Conservation (phyloP, 495 filamentous ascomycete species). For the Acidiella bohemica region DNA sequence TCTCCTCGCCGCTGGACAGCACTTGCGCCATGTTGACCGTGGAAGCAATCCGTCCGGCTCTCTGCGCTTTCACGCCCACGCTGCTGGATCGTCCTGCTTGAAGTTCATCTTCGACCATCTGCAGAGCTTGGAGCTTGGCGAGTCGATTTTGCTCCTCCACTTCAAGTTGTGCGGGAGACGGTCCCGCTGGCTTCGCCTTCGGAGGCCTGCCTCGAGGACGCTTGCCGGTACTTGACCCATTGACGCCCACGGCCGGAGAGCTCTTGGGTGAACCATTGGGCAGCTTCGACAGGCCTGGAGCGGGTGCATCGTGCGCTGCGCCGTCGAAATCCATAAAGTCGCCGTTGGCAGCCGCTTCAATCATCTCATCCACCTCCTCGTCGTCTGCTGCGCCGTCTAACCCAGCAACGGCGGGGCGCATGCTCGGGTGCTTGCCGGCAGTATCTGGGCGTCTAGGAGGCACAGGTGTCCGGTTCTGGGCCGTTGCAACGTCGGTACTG, state of each 20-base stretch:
- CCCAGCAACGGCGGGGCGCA: slow-evolving; percentile 2
- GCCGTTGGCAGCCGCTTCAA: slow-evolving; percentile 10
- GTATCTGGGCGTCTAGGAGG: background rate
- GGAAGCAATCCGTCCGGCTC: background rate
- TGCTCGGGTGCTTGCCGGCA: slow-evolving; percentile 15
- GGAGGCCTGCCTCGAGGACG: background rate
- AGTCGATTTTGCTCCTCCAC: slow-evolving; percentile 16
- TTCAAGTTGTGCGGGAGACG: background rate
- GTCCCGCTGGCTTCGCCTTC: background rate
- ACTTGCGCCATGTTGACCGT: slow-evolving; percentile 9
- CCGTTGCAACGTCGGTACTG: background rate
- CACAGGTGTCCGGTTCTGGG: background rate
- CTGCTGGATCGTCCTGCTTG: background rate
- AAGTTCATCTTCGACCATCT: background rate
- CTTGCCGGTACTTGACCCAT: background rate
- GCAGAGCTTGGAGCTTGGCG: slow-evolving; percentile 16
- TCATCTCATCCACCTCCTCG: slow-evolving; percentile 2
- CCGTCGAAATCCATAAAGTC: slow-evolving; percentile 11
- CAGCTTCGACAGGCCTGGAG: background rate
- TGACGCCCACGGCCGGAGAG: background rate
- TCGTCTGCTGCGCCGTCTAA: slow-evolving; percentile 3
- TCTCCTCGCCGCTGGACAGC: slow-evolving; percentile 3
- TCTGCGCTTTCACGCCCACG: background rate
- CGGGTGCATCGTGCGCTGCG: background rate
- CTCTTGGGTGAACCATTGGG: background rate